Conservation (phyloP, 441 rosid genomes). For the Erodium chrysanthum region DNA sequence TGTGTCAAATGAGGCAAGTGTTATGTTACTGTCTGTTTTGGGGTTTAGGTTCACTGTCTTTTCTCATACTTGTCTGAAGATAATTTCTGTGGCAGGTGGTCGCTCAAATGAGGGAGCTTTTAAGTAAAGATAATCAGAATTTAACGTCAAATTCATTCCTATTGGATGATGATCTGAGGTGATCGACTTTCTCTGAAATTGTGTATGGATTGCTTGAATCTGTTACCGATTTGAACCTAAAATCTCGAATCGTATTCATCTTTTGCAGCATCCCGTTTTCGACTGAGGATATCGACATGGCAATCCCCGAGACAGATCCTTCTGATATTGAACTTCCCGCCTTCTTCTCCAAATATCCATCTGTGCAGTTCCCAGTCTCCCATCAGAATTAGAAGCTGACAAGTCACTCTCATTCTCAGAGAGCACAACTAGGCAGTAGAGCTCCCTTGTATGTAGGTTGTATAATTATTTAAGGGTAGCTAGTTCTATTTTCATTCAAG, state of each 20-base stretch:
- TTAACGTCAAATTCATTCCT: conserved; percentile 79
- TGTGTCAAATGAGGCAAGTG: conserved; percentile 54
- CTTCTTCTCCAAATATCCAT: conserved; percentile 48
- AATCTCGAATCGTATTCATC: background rate
- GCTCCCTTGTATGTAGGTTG: no score
- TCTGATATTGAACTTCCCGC: conserved; percentile 48
- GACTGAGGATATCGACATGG: conserved; percentile 88
- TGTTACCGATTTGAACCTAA: no score
- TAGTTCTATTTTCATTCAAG: no score
- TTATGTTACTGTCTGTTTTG: background rate
- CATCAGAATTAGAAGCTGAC: background rate
- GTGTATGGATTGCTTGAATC: no score
- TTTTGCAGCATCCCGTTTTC: conserved; percentile 85
- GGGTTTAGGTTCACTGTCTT: conserved; percentile 1
- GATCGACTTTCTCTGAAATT: conserved; percentile 5
- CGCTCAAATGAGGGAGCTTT: conserved; percentile 72
- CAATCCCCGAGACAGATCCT: conserved; percentile 74
- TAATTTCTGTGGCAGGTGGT: conserved; percentile 48
- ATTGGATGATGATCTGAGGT: conserved; percentile 95
- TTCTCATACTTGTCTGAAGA: conserved; percentile 9
- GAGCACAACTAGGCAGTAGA: background rate
- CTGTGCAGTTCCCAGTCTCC: conserved; percentile 48
- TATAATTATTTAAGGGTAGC: no score
- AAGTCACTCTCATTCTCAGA: background rate
- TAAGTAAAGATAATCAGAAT: conserved; percentile 78